These are phyloP conservation scores for Alternaria angustiovoidea DNA, from an alignment of 2,329 filamentous ascomycete species.

Conservation along the genomic window DNA sequence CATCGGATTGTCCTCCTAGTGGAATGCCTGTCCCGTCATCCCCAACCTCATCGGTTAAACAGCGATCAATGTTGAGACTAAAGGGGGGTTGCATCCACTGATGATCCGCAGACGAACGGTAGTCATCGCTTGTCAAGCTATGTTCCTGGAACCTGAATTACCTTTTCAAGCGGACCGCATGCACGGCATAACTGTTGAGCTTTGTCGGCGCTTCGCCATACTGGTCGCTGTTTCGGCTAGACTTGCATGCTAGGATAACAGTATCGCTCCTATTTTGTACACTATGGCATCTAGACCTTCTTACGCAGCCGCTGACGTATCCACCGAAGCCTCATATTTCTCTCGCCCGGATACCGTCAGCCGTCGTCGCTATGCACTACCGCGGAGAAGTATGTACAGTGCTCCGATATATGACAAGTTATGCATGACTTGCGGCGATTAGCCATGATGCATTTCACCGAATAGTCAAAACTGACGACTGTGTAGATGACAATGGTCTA, in stretches of 20 bases:
- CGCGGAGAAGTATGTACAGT: neutral
- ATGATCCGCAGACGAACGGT: conserved; percentile 1
- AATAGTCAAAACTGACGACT: neutral
- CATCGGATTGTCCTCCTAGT: conserved; percentile 20
- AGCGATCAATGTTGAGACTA: neutral
- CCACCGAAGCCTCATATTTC: conserved; percentile 5
- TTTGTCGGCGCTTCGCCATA: conserved; percentile 32
- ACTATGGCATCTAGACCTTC: conserved; percentile 25
- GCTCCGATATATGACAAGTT: neutral
- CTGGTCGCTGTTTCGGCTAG: conserved; percentile 28
- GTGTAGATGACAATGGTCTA: neutral
- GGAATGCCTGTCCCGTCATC: neutral
- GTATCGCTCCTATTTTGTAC: conserved; percentile 5
- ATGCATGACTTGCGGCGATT: neutral
- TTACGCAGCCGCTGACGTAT: conserved; percentile 25
- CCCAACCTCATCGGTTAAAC: neutral
- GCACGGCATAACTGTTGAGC: conserved; percentile 21
- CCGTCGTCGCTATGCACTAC: conserved; percentile 5
- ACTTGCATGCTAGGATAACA: conserved; percentile 1
- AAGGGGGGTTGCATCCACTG: neutral
- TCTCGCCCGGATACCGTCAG: conserved; percentile 11
- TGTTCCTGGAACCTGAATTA: conserved; percentile 9
- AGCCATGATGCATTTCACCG: neutral
- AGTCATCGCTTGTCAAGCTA: conserved; percentile 9
- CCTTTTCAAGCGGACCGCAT: conserved; percentile 11